These are phyloP conservation scores for Botrytis squamosa DNA, from an alignment of 2,329 filamentous ascomycete species.

Conservation along the genomic window DNA sequence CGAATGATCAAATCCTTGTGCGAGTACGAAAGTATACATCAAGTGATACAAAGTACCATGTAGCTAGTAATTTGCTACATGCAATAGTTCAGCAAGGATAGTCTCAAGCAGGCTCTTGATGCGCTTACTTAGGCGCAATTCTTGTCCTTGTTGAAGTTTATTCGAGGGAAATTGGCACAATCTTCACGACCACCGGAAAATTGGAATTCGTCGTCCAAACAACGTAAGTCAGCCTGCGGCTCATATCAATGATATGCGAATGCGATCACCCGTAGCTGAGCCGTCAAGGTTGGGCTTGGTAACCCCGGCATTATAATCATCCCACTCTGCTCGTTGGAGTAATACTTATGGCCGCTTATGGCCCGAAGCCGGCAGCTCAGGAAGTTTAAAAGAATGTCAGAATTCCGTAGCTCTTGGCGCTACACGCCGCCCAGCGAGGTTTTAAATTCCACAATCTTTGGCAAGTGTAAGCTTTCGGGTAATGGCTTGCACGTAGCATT, in stretches of 20 bases:
- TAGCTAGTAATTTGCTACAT: neutral
- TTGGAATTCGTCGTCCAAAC: neutral
- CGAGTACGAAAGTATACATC: neutral
- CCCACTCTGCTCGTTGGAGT: neutral
- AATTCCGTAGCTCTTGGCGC: neutral
- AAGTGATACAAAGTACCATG: neutral
- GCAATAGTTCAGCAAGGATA: neutral
- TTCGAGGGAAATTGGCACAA: neutral
- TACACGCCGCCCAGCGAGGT: no score
- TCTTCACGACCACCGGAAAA: neutral
- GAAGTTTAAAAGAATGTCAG: no score
- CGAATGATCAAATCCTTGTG: neutral
- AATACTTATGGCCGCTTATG: neutral
- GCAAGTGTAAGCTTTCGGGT: neutral
- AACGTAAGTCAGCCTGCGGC: neutral
- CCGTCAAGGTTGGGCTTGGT: neutral
- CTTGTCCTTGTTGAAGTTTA: neutral
- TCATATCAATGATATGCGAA: neutral
- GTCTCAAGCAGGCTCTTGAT: neutral
- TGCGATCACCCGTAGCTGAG: neutral
- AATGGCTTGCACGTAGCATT: neutral
- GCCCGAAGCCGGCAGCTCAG: neutral
- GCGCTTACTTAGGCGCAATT: neutral
- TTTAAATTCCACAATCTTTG: neutral
- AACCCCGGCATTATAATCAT: neutral